Evolutionary conservation across 371 early-diverging fungal genomes (phyloP).

Genomic region (Nematocida homosporus): DNA sequence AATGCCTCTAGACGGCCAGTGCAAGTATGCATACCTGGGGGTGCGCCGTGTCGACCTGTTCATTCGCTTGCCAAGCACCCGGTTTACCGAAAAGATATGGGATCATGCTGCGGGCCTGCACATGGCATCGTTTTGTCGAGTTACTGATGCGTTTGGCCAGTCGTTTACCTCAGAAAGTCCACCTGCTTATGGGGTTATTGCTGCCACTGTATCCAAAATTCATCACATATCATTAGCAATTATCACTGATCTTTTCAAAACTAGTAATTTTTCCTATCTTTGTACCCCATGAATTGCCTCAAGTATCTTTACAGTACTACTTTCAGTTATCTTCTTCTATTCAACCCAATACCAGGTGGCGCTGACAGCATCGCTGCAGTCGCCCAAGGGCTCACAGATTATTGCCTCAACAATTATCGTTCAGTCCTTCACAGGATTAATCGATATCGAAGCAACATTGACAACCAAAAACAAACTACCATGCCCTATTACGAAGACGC

Average conservation of each 20-base stretch:
- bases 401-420: no score
- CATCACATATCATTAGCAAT: slow-evolving; percentile 3
- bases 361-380: no score
- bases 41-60: slow-evolving; percentile 26
- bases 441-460: no score
- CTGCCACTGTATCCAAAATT: not conserved
- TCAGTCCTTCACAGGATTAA: no score
- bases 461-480: no score
- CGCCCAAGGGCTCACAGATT: no score
- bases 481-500: no score
- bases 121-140: not conserved
- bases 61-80: slow-evolving; percentile 10
- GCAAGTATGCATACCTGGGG: slow-evolving; percentile 46
- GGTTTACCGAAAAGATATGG: slow-evolving; percentile 40
- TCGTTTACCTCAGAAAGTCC: slow-evolving; percentile 2
- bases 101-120: slow-evolving; percentile 51
- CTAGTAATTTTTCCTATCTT: slow-evolving; percentile 1
- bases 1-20: slow-evolving; percentile 25
- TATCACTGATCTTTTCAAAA: not conserved
- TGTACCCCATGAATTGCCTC: no score
- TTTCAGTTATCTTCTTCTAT: no score
- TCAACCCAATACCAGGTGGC: no score
- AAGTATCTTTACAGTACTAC: no score
- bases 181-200: slow-evolving; percentile 32
- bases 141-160: slow-evolving; percentile 21